These are phyloP conservation scores for Fomitopsis pinicola DNA, from an alignment of 1,284 basidiomycete species.

Conservation along the genomic window DNA sequence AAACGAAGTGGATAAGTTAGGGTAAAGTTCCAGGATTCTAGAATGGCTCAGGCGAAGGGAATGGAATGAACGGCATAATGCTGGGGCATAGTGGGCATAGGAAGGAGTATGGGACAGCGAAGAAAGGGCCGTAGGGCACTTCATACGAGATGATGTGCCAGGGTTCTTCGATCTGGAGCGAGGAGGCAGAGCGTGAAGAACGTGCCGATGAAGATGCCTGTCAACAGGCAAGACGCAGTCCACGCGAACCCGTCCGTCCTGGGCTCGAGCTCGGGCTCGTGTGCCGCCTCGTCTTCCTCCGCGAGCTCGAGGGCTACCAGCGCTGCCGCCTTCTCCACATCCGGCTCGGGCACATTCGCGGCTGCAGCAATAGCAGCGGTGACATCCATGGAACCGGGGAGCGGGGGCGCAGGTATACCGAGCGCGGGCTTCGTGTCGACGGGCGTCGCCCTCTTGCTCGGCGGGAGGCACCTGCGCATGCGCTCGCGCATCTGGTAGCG, in stretches of 20 bases:
- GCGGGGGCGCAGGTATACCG: background rate
- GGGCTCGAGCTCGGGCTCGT: background rate
- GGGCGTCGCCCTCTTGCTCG: background rate
- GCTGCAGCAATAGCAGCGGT: background rate
- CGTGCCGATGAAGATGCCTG: conserved; percentile 33
- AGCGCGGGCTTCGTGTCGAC: conserved; percentile 2
- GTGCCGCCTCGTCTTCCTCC: background rate
- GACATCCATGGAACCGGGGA: background rate
- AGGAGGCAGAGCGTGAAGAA: conserved; percentile 32
- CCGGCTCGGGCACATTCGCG: background rate
- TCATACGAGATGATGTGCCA: conserved; percentile 31
- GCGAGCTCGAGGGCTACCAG: background rate
- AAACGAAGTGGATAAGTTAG: conserved; percentile 3
- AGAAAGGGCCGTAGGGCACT: background rate
- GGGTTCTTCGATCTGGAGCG: conserved; percentile 29
- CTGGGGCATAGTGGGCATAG: background rate
- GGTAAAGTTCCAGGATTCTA: background rate
- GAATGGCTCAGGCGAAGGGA: background rate
- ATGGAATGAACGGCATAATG: background rate
- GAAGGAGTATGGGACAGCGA: background rate
- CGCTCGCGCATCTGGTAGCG: conserved; percentile 25
- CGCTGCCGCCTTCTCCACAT: conserved; percentile 1
- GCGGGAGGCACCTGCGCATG: background rate
- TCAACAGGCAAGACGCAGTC: conserved; percentile 32
- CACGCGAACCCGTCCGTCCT: conserved; percentile 23